Evolutionary conservation across 768 basidiomycete genomes (phyloP).

Genomic region (Boletus rubescentipes): DNA sequence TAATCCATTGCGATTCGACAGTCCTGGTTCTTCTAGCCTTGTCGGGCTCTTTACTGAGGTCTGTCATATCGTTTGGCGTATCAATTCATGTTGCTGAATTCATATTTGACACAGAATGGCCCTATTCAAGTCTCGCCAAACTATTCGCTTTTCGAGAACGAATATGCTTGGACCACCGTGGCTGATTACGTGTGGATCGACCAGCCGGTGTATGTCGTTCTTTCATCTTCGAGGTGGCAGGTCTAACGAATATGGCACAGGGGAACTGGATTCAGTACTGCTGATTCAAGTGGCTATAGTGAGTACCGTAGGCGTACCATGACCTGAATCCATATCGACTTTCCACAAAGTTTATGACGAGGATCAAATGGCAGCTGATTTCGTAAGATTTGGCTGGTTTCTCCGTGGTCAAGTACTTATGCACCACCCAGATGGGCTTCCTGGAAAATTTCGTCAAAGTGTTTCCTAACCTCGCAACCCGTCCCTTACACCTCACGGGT

Average conservation of each 20-base stretch:
- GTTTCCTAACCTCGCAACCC: slow-evolving; percentile 64
- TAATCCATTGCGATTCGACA: slow-evolving; percentile 12
- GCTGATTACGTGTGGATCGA: slow-evolving; percentile 75
- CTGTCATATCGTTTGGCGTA: slow-evolving; percentile 12
- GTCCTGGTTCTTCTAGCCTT: slow-evolving; percentile 72
- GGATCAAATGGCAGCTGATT: slow-evolving; percentile 60
- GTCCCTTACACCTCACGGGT: slow-evolving; percentile 68
- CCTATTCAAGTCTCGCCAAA: slow-evolving; percentile 58
- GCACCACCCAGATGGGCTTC: slow-evolving; percentile 58
- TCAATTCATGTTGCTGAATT: not conserved
- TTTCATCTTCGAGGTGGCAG: not conserved
- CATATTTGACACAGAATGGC: slow-evolving; percentile 52
- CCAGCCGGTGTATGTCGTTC: slow-evolving; percentile 53
- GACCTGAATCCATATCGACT: not conserved
- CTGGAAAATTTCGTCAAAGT: slow-evolving; percentile 69
- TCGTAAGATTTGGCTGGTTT: slow-evolving; percentile 33
- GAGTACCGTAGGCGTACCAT: slow-evolving; percentile 13
- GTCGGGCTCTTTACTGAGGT: slow-evolving; percentile 65
- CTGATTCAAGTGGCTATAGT: slow-evolving; percentile 62
- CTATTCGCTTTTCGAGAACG: slow-evolving; percentile 49
- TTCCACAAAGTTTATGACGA: slow-evolving; percentile 50
- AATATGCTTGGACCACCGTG: slow-evolving; percentile 56
- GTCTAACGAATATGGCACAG: slow-evolving; percentile 28
- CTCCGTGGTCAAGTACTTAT: slow-evolving; percentile 1
- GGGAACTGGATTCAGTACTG: slow-evolving; percentile 65